Conservation (phyloP, 2,329 filamentous ascomycete species). For the Purpureocillium takamizusanense region DNA sequence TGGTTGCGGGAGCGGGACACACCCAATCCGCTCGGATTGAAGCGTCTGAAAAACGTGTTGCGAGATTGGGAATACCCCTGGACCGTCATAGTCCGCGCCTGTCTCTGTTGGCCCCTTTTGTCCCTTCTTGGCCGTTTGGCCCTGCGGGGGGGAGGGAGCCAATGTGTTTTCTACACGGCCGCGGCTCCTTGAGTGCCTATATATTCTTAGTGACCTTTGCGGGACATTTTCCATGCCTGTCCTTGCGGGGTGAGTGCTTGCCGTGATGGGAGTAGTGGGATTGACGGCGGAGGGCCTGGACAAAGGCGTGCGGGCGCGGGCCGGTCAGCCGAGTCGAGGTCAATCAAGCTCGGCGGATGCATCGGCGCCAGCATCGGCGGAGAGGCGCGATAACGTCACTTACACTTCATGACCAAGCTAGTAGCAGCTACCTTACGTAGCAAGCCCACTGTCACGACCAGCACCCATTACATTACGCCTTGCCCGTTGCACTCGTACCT, state of each 20-base stretch:
- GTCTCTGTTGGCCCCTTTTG: too few species aligned
- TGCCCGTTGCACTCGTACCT: neutral
- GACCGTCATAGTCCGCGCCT: slow-evolving; percentile 47
- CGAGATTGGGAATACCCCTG: slow-evolving; percentile 32
- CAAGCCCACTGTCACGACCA: too few species aligned
- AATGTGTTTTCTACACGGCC: slow-evolving; percentile 34
- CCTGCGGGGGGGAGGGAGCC: too few species aligned
- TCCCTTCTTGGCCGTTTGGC: slow-evolving; percentile 7
- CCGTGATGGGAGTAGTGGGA: too few species aligned
- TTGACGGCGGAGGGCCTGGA: neutral
- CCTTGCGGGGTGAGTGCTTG: too few species aligned
- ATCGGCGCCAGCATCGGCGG: too few species aligned
- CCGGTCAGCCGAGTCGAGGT: neutral
- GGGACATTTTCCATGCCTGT: too few species aligned
- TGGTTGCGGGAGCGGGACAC: slow-evolving; percentile 17
- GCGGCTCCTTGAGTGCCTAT: slow-evolving; percentile 43
- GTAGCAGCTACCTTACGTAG: too few species aligned
- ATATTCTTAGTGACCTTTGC: slow-evolving; percentile 21
- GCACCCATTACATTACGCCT: neutral
- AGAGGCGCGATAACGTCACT: too few species aligned
- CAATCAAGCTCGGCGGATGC: neutral
- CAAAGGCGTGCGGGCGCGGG: slow-evolving; percentile 1
- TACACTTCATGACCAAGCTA: neutral
- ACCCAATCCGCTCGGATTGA: too few species aligned
- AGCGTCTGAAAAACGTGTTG: slow-evolving; percentile 13